These are phyloP conservation scores for Fraxinus anomala DNA, from an alignment of 257 asterid species.

Conservation along the genomic window DNA sequence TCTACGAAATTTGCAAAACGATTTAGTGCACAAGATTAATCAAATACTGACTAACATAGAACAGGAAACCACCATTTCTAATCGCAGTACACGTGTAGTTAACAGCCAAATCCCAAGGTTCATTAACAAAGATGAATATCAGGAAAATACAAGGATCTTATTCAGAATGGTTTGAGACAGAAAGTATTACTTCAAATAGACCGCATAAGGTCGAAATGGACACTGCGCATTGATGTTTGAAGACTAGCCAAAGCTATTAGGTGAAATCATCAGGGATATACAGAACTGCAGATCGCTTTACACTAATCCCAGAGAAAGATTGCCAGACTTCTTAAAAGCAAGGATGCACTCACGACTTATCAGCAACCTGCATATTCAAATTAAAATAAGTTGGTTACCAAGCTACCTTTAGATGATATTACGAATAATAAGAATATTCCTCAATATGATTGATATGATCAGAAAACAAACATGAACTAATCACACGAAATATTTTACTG, in stretches of 20 bases:
- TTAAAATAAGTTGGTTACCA: neutral
- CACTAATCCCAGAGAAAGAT: constrained; percentile 22
- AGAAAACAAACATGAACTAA: neutral
- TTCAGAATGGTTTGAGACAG: neutral
- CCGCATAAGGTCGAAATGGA: neutral
- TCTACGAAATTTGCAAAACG: too few relatives aligned
- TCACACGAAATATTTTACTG: neutral
- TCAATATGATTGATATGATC: neutral
- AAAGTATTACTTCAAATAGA: constrained; percentile 20
- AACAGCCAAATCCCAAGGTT: neutral
- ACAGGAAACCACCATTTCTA: neutral
- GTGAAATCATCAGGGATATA: neutral
- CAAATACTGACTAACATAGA: neutral
- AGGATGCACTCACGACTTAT: constrained; percentile 29
- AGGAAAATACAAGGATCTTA: neutral
- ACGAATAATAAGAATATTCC: neutral
- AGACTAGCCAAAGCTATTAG: neutral
- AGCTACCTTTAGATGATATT: neutral
- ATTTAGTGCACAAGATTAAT: too few relatives aligned
- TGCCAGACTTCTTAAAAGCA: constrained; percentile 12
- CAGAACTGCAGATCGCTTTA: constrained; percentile 36
- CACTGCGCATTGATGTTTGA: neutral
- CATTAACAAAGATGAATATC: neutral
- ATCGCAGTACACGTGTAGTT: neutral
- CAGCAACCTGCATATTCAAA: constrained; percentile 41